Evolutionary conservation across 2,329 filamentous ascomycete species (phyloP).

Genomic region (Coleophoma crateriformis): DNA sequence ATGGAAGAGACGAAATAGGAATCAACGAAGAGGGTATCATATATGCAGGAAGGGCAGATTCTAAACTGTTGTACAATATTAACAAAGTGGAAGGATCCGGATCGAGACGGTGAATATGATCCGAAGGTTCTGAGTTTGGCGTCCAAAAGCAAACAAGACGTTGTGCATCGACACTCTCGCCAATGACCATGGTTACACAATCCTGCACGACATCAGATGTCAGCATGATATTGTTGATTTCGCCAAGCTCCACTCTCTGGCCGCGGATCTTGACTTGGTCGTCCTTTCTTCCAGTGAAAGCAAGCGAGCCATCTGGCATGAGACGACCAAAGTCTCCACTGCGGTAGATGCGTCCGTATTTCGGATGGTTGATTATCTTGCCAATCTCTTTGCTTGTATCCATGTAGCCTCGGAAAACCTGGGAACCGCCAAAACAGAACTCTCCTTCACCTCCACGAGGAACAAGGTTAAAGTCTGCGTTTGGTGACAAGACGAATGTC

Average conservation of each 20-base stretch:
- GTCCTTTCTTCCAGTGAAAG: slow-evolving; percentile 69
- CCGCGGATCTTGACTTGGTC: slow-evolving; percentile 80
- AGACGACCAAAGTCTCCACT: slow-evolving; percentile 80
- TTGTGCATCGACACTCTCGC: slow-evolving; percentile 33
- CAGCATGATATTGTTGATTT: slow-evolving; percentile 63
- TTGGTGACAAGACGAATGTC: slow-evolving; percentile 30
- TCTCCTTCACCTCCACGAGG: slow-evolving; percentile 74
- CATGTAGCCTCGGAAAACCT: slow-evolving; percentile 73
- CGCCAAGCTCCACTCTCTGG: slow-evolving; percentile 71
- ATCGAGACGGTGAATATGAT: slow-evolving; percentile 25
- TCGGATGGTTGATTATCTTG: slow-evolving; percentile 65
- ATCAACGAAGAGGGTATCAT: slow-evolving; percentile 76
- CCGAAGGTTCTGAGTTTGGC: slow-evolving; percentile 23
- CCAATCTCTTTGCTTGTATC: slow-evolving; percentile 55
- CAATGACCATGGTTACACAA: slow-evolving; percentile 57
- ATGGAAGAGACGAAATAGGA: slow-evolving; percentile 62
- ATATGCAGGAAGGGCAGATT: slow-evolving; percentile 58
- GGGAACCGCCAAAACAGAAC: slow-evolving; percentile 80
- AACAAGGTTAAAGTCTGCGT: slow-evolving; percentile 42
- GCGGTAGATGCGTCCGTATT: slow-evolving; percentile 70
- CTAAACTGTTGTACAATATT: slow-evolving; percentile 48
- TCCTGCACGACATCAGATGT: slow-evolving; percentile 46
- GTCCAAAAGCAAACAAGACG: slow-evolving; percentile 69
- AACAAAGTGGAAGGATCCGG: slow-evolving; percentile 30
- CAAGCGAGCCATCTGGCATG: slow-evolving; percentile 68